These are phyloP conservation scores for Salix purpurea DNA, from an alignment of 345 rosid genomes.

Conservation along the genomic window DNA sequence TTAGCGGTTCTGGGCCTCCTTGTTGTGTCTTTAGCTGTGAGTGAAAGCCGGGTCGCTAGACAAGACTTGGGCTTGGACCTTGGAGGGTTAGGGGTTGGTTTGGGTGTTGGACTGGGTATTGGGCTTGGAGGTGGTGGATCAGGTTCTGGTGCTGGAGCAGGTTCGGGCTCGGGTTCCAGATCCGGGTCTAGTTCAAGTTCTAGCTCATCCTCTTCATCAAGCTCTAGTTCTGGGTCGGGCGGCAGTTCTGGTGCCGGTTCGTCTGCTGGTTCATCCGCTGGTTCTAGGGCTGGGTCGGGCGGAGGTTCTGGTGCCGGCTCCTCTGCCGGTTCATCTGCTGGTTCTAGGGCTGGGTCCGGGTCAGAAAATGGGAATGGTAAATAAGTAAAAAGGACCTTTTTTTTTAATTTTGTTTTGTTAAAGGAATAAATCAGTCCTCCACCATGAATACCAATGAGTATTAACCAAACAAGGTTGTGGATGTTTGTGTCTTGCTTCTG, in stretches of 20 bases:
- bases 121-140: conserved; percentile 52
- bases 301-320: too few relatives aligned
- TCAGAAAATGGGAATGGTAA: conserved; percentile 25
- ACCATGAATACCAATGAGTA: too few relatives aligned
- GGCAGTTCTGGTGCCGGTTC: conserved; percentile 72
- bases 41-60: conserved; percentile 59
- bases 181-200: conserved; percentile 49
- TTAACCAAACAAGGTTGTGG: too few relatives aligned
- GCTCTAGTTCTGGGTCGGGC: conserved; percentile 41
- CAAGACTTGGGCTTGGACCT: conserved; percentile 74
- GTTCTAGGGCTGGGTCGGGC: conserved; percentile 64
- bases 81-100: conserved; percentile 68
- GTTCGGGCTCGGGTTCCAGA: conserved; percentile 49
- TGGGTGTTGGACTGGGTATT: conserved; percentile 59
- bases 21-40: conserved; percentile 23
- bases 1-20: conserved; percentile 30
- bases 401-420: too few relatives aligned
- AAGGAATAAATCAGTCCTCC: background rate
- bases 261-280: conserved; percentile 63
- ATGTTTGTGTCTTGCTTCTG: too few relatives aligned
- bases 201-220: conserved; percentile 43
- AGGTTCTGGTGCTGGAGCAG: conserved; percentile 59
- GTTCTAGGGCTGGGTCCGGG: too few relatives aligned
- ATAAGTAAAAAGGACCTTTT: too few relatives aligned
- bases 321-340: too few relatives aligned